These are phyloP conservation scores for Tolypocladium ophioglossoides DNA, from an alignment of 2,329 filamentous ascomycete genomes.

Conservation along the genomic window DNA sequence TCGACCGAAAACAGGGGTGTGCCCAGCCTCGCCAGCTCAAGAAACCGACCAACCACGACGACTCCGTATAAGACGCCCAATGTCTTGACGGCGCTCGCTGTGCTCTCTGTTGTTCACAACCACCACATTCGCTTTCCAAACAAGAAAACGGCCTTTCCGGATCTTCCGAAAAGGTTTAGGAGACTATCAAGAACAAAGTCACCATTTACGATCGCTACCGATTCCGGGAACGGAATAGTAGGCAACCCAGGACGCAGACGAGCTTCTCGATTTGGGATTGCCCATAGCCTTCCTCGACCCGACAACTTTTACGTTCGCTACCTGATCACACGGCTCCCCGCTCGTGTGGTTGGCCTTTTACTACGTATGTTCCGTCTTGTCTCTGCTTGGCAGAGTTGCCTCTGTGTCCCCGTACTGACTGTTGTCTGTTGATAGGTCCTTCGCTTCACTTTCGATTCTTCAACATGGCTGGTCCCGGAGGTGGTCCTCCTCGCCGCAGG, in stretches of 20 bases:
- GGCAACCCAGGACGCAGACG: neutral
- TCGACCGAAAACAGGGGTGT: neutral
- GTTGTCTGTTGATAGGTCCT: neutral
- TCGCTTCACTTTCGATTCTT: conserved; percentile 4
- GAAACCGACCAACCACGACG: neutral
- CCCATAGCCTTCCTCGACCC: neutral
- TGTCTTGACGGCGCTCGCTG: neutral
- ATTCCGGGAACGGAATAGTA: neutral
- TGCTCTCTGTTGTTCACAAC: conserved; percentile 9
- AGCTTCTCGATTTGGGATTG: neutral
- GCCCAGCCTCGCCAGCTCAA: neutral
- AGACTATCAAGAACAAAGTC: neutral
- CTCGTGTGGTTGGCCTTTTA: conserved; percentile 15
- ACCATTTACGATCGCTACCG: neutral
- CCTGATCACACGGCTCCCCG: conserved; percentile 16
- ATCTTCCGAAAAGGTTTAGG: neutral
- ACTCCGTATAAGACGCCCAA: neutral
- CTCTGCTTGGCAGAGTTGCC: neutral
- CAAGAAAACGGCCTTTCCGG: neutral
- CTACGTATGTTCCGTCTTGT: conserved; percentile 15
- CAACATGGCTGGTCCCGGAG: conserved; percentile 84
- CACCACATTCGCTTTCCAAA: conserved; percentile 22
- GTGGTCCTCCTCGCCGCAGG: conserved; percentile 75
- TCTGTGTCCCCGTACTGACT: neutral
- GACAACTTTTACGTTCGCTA: conserved; percentile 26